phyloP scores from a whole-genome alignment of 2,329 filamentous ascomycete species.

The Fusarium siculi region DNA sequence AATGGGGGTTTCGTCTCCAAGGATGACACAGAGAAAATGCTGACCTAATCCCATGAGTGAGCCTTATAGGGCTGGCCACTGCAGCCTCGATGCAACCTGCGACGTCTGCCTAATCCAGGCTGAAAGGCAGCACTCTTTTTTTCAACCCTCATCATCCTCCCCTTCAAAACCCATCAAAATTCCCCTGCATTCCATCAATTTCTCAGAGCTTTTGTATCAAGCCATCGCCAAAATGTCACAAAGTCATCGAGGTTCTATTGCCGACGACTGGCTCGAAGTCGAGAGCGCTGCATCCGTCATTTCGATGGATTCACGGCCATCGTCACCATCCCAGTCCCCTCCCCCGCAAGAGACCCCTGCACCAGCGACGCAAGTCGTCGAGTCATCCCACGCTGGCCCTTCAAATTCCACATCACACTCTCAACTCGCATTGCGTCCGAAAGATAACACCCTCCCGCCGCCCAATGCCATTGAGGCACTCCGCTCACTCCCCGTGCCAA shows the following conservation, averaged over 20 bases:
- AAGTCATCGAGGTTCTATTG: conserved; percentile 7
- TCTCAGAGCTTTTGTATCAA: accelerated
- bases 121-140: not conserved
- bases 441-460: not conserved
- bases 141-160: not conserved
- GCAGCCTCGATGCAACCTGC: not conserved
- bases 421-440: not conserved
- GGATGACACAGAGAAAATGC: not conserved
- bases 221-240: conserved; percentile 5
- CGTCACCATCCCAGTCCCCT: not conserved
- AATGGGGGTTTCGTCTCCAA: not conserved
- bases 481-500: not conserved
- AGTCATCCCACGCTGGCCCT: not conserved
- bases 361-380: not conserved
- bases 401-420: not conserved
- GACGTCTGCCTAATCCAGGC: conserved; percentile 25
- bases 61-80: not conserved
- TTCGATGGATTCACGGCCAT: conserved; percentile 17
- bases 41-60: conserved; percentile 14
- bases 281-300: conserved; percentile 32
- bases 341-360: not conserved
- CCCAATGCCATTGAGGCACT: too few species aligned
- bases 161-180: not conserved
- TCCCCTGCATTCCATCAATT: accelerated
- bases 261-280: conserved; percentile 40